A percentile compares a stretch with the other conserved stretches of the same genome.
These are phyloP conservation scores for Acacia acuminata DNA, from an alignment of 306 rosid genomes.

Conservation along the genomic window DNA sequence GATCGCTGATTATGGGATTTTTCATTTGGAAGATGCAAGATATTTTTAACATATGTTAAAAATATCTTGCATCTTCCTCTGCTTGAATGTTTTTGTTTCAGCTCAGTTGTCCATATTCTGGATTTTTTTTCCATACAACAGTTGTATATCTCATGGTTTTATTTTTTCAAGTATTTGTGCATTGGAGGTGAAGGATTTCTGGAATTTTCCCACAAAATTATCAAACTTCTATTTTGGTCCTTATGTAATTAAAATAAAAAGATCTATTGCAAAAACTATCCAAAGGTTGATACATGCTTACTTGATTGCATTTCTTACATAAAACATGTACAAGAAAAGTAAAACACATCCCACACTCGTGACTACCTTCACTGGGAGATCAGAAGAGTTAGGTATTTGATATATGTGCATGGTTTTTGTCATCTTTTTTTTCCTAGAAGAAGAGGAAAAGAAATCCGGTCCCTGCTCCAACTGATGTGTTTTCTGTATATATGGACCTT, in stretches of 20 bases:
- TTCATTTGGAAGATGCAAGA: conserved; percentile 11
- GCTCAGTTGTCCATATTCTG: neutral
- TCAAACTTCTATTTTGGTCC: neutral
- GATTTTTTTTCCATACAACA: neutral
- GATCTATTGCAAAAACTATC: neutral
- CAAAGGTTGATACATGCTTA: neutral
- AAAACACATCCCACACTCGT: neutral
- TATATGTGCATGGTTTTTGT: neutral
- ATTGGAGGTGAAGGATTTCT: neutral
- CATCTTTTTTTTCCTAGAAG: neutral
- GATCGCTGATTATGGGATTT: conserved; percentile 7
- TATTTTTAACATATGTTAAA: neutral
- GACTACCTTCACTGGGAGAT: neutral
- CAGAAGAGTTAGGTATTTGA: neutral
- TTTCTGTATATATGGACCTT: neutral
- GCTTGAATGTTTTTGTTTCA: neutral
- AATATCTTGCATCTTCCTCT: neutral
- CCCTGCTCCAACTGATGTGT: neutral
- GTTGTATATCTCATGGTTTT: neutral
- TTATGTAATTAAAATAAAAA: neutral
- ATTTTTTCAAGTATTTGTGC: neutral
- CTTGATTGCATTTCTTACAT: neutral
- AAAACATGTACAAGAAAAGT: neutral
- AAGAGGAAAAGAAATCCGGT: neutral
- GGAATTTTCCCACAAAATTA: neutral